phyloP scores from a whole-genome alignment of 2,329 filamentous ascomycete species.

The Trichoderma oligosporum region DNA sequence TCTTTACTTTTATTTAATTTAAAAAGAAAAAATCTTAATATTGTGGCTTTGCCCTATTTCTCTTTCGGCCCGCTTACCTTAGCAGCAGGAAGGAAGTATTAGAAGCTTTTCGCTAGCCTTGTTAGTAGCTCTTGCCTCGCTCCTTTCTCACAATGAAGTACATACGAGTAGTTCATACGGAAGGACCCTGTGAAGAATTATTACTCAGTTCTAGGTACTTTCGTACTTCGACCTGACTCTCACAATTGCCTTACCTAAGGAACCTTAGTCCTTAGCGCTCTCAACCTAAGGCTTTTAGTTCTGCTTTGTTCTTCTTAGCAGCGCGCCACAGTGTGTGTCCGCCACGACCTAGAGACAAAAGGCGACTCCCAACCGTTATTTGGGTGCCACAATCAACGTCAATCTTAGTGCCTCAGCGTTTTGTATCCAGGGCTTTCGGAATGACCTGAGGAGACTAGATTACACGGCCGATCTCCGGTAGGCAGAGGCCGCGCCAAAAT shows the following conservation, averaged over 20 bases:
- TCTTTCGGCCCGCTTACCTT: conserved; percentile 9
- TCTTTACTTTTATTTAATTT: neutral
- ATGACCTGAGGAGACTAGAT: neutral
- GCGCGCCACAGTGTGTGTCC: neutral
- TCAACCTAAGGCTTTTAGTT: too few relatives aligned
- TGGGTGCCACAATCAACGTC: neutral
- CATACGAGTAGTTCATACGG: too few relatives aligned
- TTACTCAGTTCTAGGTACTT: neutral
- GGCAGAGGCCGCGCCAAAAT: too few relatives aligned
- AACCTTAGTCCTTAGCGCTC: too few relatives aligned
- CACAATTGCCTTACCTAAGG: too few relatives aligned
- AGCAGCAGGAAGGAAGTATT: neutral
- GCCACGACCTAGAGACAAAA: too few relatives aligned
- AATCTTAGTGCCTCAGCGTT: neutral
- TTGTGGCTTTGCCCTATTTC: conserved; percentile 10
- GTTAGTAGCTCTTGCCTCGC: neutral
- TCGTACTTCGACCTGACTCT: too few relatives aligned
- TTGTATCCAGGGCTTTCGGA: too few relatives aligned
- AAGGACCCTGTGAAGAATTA: neutral
- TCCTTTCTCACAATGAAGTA: neutral
- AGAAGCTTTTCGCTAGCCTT: conserved; percentile 7
- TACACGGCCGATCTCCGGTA: neutral
- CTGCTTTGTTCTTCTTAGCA: neutral
- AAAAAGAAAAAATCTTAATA: too few relatives aligned
- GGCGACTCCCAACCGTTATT: neutral